A percentile compares a stretch with the other conserved stretches of the same genome.
These are phyloP conservation scores for Arthrobotrys iridis DNA, from an alignment of 2,329 filamentous ascomycete genomes.

Conservation along the genomic window DNA sequence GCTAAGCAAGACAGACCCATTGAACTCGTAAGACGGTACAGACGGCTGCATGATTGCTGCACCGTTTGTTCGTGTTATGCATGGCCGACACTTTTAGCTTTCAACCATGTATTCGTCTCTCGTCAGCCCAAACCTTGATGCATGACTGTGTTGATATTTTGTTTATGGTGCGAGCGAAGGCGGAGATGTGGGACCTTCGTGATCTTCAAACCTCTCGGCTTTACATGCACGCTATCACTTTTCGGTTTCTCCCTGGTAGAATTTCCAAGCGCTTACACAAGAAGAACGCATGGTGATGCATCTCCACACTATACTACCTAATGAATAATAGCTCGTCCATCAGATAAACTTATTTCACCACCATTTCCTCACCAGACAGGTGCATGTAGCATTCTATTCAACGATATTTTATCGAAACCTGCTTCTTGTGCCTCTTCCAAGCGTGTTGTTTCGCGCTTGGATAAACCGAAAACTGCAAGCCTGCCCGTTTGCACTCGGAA, in stretches of 20 bases:
- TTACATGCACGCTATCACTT: constrained; percentile 19
- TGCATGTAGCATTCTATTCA: neutral
- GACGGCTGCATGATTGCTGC: constrained; percentile 30
- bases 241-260: neutral
- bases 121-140: constrained; percentile 30
- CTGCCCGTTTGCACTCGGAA: constrained; percentile 23
- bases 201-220: neutral
- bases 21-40: constrained; percentile 44
- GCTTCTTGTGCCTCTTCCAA: constrained; percentile 4
- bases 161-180: constrained; percentile 17
- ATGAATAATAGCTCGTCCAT: no score
- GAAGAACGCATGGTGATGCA: neutral
- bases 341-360: neutral
- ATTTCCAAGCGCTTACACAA: neutral
- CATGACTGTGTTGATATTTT: constrained; percentile 22
- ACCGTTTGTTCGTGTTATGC: constrained; percentile 30
- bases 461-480: neutral
- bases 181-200: constrained; percentile 21
- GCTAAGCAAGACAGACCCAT: constrained; percentile 14
- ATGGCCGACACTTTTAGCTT: constrained; percentile 16
- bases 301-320: no score
- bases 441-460: constrained; percentile 30
- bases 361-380: neutral
- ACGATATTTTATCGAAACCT: neutral
- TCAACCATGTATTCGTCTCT: constrained; percentile 21